Percentiles rank a stretch among this genome's conserved stretches.
Conservation (phyloP, 2,329 filamentous ascomycete genomes). For the Exserohilum turcica region DNA sequence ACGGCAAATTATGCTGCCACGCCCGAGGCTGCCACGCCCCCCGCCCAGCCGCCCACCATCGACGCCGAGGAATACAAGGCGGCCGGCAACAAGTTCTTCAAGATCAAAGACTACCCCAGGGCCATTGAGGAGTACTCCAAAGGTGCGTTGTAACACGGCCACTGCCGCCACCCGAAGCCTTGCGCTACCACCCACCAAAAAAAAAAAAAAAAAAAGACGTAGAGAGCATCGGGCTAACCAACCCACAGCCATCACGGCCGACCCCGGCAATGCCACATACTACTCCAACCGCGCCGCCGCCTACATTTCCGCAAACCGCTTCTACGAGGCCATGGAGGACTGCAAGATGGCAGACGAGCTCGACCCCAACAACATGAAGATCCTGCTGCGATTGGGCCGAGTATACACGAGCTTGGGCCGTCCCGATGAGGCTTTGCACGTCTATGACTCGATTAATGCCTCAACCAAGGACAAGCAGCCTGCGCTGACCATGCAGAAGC, state of each 20-base stretch:
- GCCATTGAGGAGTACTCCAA: constrained; percentile 94
- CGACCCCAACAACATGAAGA: constrained; percentile 85
- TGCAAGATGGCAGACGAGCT: constrained; percentile 80
- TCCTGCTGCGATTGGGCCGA: constrained; percentile 82
- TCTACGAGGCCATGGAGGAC: constrained; percentile 80
- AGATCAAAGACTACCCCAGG: constrained; percentile 84
- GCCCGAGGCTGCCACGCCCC: constrained; percentile 46
- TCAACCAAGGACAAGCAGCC: constrained; percentile 83
- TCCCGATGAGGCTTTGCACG: constrained; percentile 82
- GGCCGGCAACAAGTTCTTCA: constrained; percentile 95
- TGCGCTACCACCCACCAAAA: constrained; percentile 1
- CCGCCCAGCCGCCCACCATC: constrained; percentile 58
- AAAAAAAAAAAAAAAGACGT: too few relatives aligned
- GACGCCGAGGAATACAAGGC: constrained; percentile 93
- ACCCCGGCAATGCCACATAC: constrained; percentile 85
- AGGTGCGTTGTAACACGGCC: constrained; percentile 62
- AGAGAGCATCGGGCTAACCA: constrained; percentile 30
- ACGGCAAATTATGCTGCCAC: constrained; percentile 47
- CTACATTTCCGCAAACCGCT: constrained; percentile 85
- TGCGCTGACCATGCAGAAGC: constrained; percentile 83
- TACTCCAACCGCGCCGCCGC: constrained; percentile 94
- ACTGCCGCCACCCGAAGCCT: constrained; percentile 12
- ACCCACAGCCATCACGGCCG: constrained; percentile 77
- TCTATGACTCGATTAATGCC: constrained; percentile 79
- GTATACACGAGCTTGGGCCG: constrained; percentile 87